These are phyloP conservation scores for Gossypium turneri DNA, from an alignment of 345 rosid species.

Conservation along the genomic window DNA sequence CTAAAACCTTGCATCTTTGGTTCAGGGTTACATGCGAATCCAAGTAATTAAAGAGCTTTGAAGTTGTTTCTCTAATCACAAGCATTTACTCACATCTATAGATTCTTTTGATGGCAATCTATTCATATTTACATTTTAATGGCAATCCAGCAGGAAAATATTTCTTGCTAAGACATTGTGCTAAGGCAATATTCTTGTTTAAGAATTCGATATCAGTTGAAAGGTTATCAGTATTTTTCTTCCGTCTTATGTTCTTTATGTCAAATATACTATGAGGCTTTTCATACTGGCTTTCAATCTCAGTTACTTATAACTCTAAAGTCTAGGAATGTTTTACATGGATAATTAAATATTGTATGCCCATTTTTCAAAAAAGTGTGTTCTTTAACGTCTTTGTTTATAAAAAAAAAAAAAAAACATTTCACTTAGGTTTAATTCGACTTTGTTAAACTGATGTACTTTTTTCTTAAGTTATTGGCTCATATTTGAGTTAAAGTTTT, in stretches of 20 bases:
- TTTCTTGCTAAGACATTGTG: not conserved
- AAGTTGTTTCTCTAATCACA: not conserved
- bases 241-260: not conserved
- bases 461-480: not conserved
- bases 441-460: not conserved
- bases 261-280: not conserved
- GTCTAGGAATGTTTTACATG: not conserved
- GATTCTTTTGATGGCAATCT: not conserved
- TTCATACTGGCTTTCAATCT: not conserved
- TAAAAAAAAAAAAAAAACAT: no score
- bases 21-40: not conserved
- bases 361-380: no score
- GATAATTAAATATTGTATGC: not conserved
- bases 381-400: not conserved
- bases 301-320: not conserved
- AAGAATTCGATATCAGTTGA: not conserved
- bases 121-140: not conserved
- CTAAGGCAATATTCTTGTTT: not conserved
- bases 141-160: not conserved
- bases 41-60: not conserved
- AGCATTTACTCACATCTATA: not conserved
- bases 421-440: not conserved
- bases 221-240: not conserved
- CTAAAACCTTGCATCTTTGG: not conserved
- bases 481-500: not conserved